Evolutionary conservation across 2,329 filamentous ascomycete genomes (phyloP), one percentile per base, ranked within the genome.

Genomic region (Ilyonectria sp.): DNA sequence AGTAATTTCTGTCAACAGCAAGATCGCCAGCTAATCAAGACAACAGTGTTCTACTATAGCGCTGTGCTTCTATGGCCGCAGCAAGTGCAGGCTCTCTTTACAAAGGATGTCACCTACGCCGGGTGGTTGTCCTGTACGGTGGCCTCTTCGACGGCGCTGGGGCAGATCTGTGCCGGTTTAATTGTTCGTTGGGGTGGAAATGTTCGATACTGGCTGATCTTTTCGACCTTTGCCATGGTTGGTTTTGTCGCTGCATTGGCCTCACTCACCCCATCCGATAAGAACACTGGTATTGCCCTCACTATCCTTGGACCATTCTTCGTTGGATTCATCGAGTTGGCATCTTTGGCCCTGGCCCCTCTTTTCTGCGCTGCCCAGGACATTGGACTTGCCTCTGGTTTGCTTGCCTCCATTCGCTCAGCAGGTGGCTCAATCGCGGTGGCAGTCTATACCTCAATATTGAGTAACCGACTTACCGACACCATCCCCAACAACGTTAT

Each of bases 351-450:
- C 7, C 70, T 81, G 29, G 79, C 79, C 1, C 78, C 79, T 17
- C 75, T 81, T 1, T 83, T 83, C 70, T 81, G 79, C 56, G 76
- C 78, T 21, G 75, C 78, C 0, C 75, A 80, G 15, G 81, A 84
- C 17, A 83, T 84, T 49, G 82, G 82, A 31, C 72, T 82, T 8
- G 81, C 82, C 2, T 81, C 78, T 6, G 81, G 82, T n/a, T 67
- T 82, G 11, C 72, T 82, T 6, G 80, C 81, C 2, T 82, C 80
- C 3, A 80, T 83, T 40, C 79, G 82, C 5, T 80, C 81, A 1
- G 79, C 79, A 0, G 79, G 78, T 7, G 78, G 80, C 8, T 80
- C 79, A 3, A 74, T 83, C 35, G 79, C 80, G 11, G 78, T 81
- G 6, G 78, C 81, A 8, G 79, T 84, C 8, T 84, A 83, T 67